Evolutionary conservation across 108 stramenopile genomes (phyloP), one percentile per base, ranked within the genome.

Genomic region (Nitzschia putrida): DNA sequence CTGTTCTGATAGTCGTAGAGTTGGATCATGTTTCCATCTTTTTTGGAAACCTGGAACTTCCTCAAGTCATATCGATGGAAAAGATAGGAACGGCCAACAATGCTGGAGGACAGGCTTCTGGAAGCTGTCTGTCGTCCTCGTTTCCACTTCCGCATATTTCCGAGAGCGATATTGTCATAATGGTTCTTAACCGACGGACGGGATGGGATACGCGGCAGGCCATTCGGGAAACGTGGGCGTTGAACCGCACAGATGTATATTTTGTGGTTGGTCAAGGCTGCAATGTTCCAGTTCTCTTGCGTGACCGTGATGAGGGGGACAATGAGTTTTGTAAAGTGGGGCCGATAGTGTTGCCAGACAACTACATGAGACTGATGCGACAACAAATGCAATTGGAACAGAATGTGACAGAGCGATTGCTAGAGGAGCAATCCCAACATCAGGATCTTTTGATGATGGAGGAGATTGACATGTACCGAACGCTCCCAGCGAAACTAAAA

Each of bases 171-270:
- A 29, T 72, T 8, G 68, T 55, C 42, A 67, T 75, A 6, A 40
- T 75, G 11, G 68, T 75, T 24, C 16, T 75, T 9, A 40, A 57
- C 5, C n/a, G 49, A 11, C 67, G 68, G 2, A 47, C 68, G 13
- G 29, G 13, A 18, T 75, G 68, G 39, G 47, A 45, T 2, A 21
- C 10, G n/a, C 74, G 74, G 20, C 47, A 69, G 43, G 20, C 58
- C 39, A 69, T 75, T 43, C 74, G 74, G 8, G 43, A 61, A 11
- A 69, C 74, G 10, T 75, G 74, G 74, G 74, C 68, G 14, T 20
- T 9, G 11, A 23, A 34, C 11, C 26, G 69, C 21, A 23, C 40
- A 6, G 51, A 68, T 64, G 57, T 75, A 16, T 69, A 61, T 18
- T 75, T 75, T 45, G 74, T 75, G 13, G n/a, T 75, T 12, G 74